A percentile compares a stretch with the other conserved stretches of the same genome.
Conservation (phyloP, 345 rosid genomes). For the Brassica rapa region DNA sequence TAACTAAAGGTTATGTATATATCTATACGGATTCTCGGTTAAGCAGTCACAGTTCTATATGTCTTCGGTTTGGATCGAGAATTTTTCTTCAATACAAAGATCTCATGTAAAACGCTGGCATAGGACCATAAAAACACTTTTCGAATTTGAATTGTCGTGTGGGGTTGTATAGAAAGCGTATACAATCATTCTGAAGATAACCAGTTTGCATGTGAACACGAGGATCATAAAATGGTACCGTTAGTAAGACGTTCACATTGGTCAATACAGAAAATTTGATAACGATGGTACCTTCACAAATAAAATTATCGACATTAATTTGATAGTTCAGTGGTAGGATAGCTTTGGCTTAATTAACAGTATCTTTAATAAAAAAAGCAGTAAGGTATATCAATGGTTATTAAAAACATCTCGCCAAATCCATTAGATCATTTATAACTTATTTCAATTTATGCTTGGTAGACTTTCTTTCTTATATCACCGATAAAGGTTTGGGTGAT, state of each 20-base stretch:
- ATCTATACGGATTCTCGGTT: not conserved
- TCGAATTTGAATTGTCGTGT: not conserved
- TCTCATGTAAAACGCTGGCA: not conserved
- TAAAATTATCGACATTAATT: not conserved
- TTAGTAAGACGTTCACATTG: conserved; percentile 29
- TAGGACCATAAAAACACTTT: not conserved
- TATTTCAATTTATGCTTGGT: too few species aligned
- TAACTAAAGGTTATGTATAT: not conserved
- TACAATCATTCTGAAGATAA: not conserved
- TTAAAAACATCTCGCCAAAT: too few species aligned
- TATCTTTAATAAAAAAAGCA: not conserved
- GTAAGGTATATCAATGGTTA: too few species aligned
- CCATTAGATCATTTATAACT: too few species aligned
- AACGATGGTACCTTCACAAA: not conserved
- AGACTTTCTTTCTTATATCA: too few species aligned
- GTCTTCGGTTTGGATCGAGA: not conserved
- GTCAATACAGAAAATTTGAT: not conserved
- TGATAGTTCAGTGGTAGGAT: not conserved
- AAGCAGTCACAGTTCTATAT: not conserved
- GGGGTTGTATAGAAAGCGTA: not conserved
- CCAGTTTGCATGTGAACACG: conserved; percentile 23
- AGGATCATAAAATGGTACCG: not conserved
- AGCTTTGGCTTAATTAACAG: not conserved
- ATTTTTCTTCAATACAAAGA: not conserved
- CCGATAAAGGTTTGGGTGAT: too few species aligned